Base-by-base conservation (phyloP, 2,329 filamentous ascomycete genomes). In the Capronia americana region DNA sequence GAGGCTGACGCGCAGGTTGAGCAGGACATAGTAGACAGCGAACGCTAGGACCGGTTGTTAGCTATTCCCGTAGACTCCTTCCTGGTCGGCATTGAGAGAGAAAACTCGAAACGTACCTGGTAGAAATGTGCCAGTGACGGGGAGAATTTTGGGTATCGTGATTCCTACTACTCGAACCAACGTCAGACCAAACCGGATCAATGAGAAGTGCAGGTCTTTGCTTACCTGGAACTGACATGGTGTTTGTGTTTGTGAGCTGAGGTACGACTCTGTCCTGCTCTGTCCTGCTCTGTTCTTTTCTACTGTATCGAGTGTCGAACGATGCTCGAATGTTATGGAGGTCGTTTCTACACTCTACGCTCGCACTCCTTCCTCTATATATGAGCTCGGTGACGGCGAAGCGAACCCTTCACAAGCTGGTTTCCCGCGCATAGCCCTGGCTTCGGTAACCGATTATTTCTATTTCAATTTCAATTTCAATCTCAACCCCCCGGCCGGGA, bases 31-130 rank as follows among this genome's bases (percentile, higher is more conserved):
- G 70, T 82, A 82, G 4, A 74, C 75, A 5, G 77, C 75, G 65
- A 82, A 81, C 24, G 80, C 80, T 38, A 76, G 72, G 34, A 75
- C 71, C 76, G 76, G n/a, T 75, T 74, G 67, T 78, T 77, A 58
- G 78, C 78, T 41, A 76, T 75, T n/a, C n/a, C n/a, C 2, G 71
- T 68, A 72, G 63, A 48, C 11, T 32, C 12, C 41, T 3, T 32
- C 12, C 41, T 3, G 26, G 17, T 23, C 17, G n/a, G 41, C 34
- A 38, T 56, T 12, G 30, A 28, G 7, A 50, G 17, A 2, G 4
- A 28, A 3, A 23, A 30, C 10, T 2, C 11, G 8, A 48, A 41
- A 41, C 48, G 20, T 57, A 70, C 65, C 66, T 50, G 56, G 64
- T 46, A 67, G 69, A 59, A 72, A 73, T 3, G 62, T 68, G 20